A percentile compares a stretch with the other conserved stretches of the same genome.
Conservation (phyloP, 192 early-diverging fungal species). For the Rhizophlyctis rosea region DNA sequence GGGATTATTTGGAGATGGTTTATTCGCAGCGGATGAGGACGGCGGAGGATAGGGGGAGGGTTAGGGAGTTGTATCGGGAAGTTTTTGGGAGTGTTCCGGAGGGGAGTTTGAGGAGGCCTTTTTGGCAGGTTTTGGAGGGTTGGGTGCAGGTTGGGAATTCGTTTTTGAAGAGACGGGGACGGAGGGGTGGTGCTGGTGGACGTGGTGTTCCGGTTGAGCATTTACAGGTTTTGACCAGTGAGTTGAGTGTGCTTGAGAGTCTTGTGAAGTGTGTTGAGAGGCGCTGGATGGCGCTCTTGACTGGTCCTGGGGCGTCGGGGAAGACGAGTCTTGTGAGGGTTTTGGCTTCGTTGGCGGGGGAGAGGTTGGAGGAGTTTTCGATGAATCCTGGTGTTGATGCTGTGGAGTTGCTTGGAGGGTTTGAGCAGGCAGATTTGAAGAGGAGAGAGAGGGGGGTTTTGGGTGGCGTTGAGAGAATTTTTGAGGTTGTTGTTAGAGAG, state of each 20-base stretch:
- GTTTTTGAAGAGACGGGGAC: constrained; percentile 9
- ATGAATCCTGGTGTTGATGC: constrained; percentile 95
- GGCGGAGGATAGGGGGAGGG: constrained; percentile 62
- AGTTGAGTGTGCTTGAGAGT: constrained; percentile 65
- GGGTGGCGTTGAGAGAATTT: constrained; percentile 38
- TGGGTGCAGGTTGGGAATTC: constrained; percentile 23
- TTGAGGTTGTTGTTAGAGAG: constrained; percentile 41
- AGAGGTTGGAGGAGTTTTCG: constrained; percentile 84
- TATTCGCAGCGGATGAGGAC: constrained; percentile 91
- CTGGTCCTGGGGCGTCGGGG: constrained; percentile 77
- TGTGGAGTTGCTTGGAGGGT: constrained; percentile 93
- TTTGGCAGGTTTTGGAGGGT: constrained; percentile 19
- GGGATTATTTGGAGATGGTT: constrained; percentile 73
- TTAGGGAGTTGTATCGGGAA: constrained; percentile 29
- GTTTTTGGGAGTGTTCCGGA: constrained; percentile 22
- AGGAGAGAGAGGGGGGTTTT: constrained; percentile 61
- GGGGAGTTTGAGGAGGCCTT: constrained; percentile 4
- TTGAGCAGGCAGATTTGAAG: constrained; percentile 89
- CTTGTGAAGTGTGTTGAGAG: constrained; percentile 85
- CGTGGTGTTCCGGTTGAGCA: constrained; percentile 33
- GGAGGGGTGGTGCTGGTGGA: constrained; percentile 12
- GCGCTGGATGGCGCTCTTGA: constrained; percentile 88
- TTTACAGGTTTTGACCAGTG: constrained; percentile 64
- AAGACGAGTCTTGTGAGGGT: constrained; percentile 86
- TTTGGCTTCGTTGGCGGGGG: constrained; percentile 77